Evolutionary conservation across 129 eudicot genomes (phyloP), one percentile per base, ranked within the genome.

Genomic region (Ambrosia trifida): DNA sequence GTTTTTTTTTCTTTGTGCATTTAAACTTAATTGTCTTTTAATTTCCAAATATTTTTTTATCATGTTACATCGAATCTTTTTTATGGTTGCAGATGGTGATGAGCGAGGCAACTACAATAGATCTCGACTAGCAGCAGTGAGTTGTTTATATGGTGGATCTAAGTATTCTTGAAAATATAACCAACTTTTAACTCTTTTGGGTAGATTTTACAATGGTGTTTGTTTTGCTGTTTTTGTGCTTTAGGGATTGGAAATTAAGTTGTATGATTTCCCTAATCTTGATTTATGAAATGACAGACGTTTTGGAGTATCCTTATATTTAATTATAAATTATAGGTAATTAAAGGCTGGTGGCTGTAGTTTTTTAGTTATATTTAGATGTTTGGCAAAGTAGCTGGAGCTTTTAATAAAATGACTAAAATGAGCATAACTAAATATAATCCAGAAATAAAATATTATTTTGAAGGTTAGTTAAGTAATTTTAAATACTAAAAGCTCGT

Each of bases 11-110:
- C 12, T 18, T 1, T 17, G n/a, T 18, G 19, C 60, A 11, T 69
- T 69, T 18, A 43, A 32, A 69, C 35, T 49, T 69, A 17, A 49
- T 66, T 36, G 28, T 20, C 6, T 49, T 71, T 30, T 20, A 8
- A 32, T 58, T 45, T 14, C 31, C 36, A 32, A 16, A 69, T 8
- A 20, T 49, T 47, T 24, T 50, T 12, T 53, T 56, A 51, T 66
- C 24, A 16, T 50, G 36, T 52, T 31, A 75, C 68, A 44, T 41
- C 1, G n/a, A 12, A 33, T 6, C 20, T 14, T 30, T 64, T 83
- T 73, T 78, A 24, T 66, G 50, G 35, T 75, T 72, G 17, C 92
- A 86, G 92, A 86, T 89, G 86, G 96, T 86, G 72, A 81, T 78
- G 72, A 86, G 66, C 35, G 89, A 81, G 50, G 79, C 61, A 61